Evolutionary conservation across 495 filamentous ascomycete genomes (phyloP), one percentile per base, ranked within the genome.

Genomic region (Penicillium arizonense): DNA sequence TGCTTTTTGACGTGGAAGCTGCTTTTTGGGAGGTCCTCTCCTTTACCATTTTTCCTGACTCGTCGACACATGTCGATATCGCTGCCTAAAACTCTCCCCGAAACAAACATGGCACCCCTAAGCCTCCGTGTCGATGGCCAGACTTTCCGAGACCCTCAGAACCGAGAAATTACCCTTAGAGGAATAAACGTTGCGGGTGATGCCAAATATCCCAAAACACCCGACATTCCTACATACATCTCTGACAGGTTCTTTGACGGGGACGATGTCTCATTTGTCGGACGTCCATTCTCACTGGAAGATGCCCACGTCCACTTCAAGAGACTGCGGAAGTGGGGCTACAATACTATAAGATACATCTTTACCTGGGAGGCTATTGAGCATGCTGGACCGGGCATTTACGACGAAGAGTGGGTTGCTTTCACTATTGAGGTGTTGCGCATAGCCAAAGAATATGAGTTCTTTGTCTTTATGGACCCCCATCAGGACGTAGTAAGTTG

Each of bases 331-430:
- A 87, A 86, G 55, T 96, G 82, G 77, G 94, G 94, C 6, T 98
- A 96, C 70, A 98, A 97, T 69, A 89, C 88, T 1, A 93, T 98
- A 45, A 81, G 94, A 61, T 98, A 98, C 65, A 79, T 98, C 53
- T 98, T 96, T 66, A 97, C 93, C 0, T 98, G 94, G 94, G 94
- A 98, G 67, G 93, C 94, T n/a, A 93, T 98, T 62, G 94, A 98
- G 73, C 85, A 91, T 52, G 86, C 85, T 11, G 94, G 92, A 0
- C 94, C 94, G n/a, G 91, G 91, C 1, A 88, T 78, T 56, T 98
- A 97, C 69, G 94, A 98, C 56, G 88, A 98, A 61, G 88, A 90
- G 54, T 98, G 89, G 88, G 89, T 96, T 53, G 71, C 88, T 45
- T 89, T 92, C 64, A 97, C 95, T 1, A 91, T 97, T 53, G 80